Conservation (phyloP, 2,329 filamentous ascomycete species). For the Orbilia ellipsospora region DNA sequence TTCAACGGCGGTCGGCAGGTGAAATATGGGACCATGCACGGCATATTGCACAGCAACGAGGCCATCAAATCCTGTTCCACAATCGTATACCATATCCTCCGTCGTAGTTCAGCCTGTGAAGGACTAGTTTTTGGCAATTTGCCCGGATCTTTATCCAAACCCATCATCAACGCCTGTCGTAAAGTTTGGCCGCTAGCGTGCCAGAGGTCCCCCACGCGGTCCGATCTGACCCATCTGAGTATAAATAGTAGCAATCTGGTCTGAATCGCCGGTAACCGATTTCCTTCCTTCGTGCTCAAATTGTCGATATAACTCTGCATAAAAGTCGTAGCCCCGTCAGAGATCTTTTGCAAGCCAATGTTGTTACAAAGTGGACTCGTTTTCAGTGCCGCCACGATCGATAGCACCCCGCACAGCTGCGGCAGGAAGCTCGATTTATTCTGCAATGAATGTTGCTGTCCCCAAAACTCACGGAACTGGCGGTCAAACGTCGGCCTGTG, state of each 20-base stretch:
- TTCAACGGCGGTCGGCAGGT: conserved; percentile 1
- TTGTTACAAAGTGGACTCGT: background rate
- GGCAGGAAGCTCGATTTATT: background rate
- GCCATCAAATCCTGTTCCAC: conserved; percentile 2
- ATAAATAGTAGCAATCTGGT: background rate
- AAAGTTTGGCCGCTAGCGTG: background rate
- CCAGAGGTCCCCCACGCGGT: background rate
- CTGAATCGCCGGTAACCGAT: background rate
- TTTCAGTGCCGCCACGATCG: background rate
- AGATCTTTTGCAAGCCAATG: background rate
- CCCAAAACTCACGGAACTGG: conserved; percentile 6
- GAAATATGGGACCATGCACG: conserved; percentile 10
- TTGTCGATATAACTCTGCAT: background rate
- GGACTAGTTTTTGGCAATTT: background rate
- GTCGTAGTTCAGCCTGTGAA: background rate
- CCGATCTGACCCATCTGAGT: background rate
- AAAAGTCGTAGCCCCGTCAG: background rate
- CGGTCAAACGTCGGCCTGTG: background rate
- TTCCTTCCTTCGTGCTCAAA: background rate
- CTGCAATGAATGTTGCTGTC: background rate
- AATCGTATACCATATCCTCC: conserved; percentile 12
- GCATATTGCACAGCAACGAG: conserved; percentile 4
- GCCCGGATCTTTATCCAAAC: conserved; percentile 2
- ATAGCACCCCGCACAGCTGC: background rate
- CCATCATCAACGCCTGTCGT: conserved; percentile 2